A percentile compares a stretch with the other conserved stretches of the same genome.
These are phyloP conservation scores for Xerocomellus chrysenteron DNA, from an alignment of 768 basidiomycete genomes.

Conservation along the genomic window DNA sequence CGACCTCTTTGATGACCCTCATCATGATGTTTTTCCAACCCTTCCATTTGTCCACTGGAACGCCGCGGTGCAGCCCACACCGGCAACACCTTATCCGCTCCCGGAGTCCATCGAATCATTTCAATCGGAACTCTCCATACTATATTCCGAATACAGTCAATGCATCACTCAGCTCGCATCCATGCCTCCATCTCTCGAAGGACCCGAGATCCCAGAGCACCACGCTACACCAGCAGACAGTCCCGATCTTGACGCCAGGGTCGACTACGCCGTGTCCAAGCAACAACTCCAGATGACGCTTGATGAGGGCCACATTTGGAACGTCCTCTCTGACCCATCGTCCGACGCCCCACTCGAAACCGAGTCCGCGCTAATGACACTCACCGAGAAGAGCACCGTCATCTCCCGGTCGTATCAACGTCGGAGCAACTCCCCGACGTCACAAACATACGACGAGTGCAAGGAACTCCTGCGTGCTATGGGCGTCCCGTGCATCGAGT, in stretches of 20 bases:
- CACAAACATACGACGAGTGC: slow-evolving; percentile 66
- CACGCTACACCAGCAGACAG: slow-evolving; percentile 1
- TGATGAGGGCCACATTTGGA: slow-evolving; percentile 65
- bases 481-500: slow-evolving; percentile 78
- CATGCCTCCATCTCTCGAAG: slow-evolving; percentile 33
- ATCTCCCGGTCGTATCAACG: slow-evolving; percentile 68
- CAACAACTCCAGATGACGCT: slow-evolving; percentile 56
- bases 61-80: slow-evolving; percentile 18
- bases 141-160: slow-evolving; percentile 51
- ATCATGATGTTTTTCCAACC: slow-evolving; percentile 7
- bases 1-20: slow-evolving; percentile 16
- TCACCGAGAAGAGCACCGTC: slow-evolving; percentile 51
- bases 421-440: slow-evolving; percentile 59
- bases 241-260: slow-evolving; percentile 35
- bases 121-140: slow-evolving; percentile 38
- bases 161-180: slow-evolving; percentile 46
- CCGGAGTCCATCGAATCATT: slow-evolving; percentile 32
- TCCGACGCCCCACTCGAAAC: slow-evolving; percentile 19
- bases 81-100: neutral
- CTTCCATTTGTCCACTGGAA: slow-evolving; percentile 30
- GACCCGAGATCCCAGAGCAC: slow-evolving; percentile 12
- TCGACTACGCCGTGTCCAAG: slow-evolving; percentile 57
- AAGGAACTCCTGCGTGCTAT: slow-evolving; percentile 69
- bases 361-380: slow-evolving; percentile 26
- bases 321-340: slow-evolving; percentile 32